Conservation (phyloP, 495 filamentous ascomycete species). For the Annulohypoxylon nitens region DNA sequence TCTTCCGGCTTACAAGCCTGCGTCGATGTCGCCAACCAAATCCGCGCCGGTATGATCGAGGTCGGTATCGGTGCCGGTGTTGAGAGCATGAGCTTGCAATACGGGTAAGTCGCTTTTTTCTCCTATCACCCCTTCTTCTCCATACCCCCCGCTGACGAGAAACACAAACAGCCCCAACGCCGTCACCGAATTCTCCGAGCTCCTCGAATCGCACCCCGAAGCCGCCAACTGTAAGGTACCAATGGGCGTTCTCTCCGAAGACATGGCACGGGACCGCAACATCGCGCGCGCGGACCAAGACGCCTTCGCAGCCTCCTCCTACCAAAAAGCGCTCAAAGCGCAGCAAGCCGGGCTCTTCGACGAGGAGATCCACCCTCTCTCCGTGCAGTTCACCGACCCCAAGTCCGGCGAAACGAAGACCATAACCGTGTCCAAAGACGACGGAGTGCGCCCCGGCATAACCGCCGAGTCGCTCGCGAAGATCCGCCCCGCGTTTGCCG, state of each 20-base stretch:
- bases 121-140: background rate
- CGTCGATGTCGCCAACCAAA: conserved; percentile 92
- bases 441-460: conserved; percentile 87
- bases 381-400: conserved; percentile 85
- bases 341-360: conserved; percentile 92
- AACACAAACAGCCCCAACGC: conserved; percentile 73
- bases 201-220: conserved; percentile 85
- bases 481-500: conserved; percentile 92
- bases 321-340: conserved; percentile 88
- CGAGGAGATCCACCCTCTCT: conserved; percentile 89
- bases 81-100: conserved; percentile 96
- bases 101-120: conserved; percentile 70
- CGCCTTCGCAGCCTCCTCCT: conserved; percentile 87
- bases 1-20: conserved; percentile 89
- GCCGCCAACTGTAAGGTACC: conserved; percentile 97
- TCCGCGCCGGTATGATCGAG: conserved; percentile 91
- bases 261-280: conserved; percentile 89
- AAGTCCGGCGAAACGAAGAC: conserved; percentile 89
- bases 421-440: conserved; percentile 86
- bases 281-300: conserved; percentile 83
- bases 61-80: conserved; percentile 94
- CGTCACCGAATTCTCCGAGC: conserved; percentile 93
- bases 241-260: conserved; percentile 94
- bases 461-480: conserved; percentile 87
- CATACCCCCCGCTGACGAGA: conserved; percentile 36